Base-by-base conservation (phyloP, 805 yeast species). In the Hanseniaspora valbyensis region DNA sequence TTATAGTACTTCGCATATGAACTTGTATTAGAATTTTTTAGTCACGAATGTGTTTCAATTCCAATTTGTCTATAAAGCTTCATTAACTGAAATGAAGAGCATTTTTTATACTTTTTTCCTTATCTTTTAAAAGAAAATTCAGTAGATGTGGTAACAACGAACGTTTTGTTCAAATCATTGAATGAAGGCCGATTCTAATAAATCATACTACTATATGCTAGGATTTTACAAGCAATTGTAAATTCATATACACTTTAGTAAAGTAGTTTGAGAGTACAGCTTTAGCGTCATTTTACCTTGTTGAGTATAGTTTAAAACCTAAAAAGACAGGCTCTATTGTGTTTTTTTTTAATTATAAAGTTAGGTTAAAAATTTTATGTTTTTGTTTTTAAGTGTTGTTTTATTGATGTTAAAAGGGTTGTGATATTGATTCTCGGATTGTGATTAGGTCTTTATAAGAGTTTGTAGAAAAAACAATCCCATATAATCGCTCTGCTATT, bases 401-500 rank as follows among this genome's bases (percentile, higher is more conserved):
- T n/a, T n/a, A n/a, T n/a, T n/a, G n/a, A n/a, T n/a, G n/a, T 26
- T 29, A 16, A 28, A 29, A 37, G 29, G 22, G n/a, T 38, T 33
- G 16, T 32, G 30, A 13, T 46, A 25, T 49, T 51, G 21, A 26
- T 32, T 36, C 39, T 39, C 33, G 44, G 24, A 26, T 38, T 43
- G 49, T 32, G 28, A 9, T 25, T 40, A 29, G 34, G 13, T 24
- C 29, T 42, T 44, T 41, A 28, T 19, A 30, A 29, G 22, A 32
- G 52, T 52, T 40, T 54, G 54, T 46, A 56, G 53, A 57, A 54
- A 59, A 66, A 58, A 54, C 54, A 48, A 42, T 57, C 69, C 69
- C 67, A 58, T 61, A 63, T 66, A 66, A 66, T 66, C 69, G 67
- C 69, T 66, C 68, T 58, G 59, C 69, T 65, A 63, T 65, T 63